Evolutionary conservation across 2,329 filamentous ascomycete species (phyloP), one percentile per base, ranked within the genome.

Genomic region (Fusarium sp.): DNA sequence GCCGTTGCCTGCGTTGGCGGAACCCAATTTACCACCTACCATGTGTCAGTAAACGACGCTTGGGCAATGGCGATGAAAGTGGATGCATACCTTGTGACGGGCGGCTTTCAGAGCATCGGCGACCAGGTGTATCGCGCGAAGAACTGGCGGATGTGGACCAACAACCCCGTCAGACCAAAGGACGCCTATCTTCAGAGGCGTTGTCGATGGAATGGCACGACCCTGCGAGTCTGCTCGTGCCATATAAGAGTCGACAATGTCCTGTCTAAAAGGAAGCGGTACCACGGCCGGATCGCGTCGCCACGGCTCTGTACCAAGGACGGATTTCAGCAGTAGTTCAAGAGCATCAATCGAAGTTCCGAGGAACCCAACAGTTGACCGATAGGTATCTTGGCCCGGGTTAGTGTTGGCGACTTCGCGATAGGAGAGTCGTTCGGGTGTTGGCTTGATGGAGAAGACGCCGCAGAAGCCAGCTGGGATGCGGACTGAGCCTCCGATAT

Each of bases 241-340:
- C 12, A 76, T 69, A 19, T 82, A 78, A 2, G 81, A 71, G 10
- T 79, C 73, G 3, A 74, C 50, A 4, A 80, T 64, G 0, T 83
- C 78, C 24, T 81, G 74, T 3, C 88, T 81, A 83, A 88, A 92
- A 0, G 88, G 89, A 1, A 92, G 78, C 19, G 89, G 86, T 36
- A 86, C 75, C 0, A 88, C 86, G 1, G 87, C 75, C 0, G 89
- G 88, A 71, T 92, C 89, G 61, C 84, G 76, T 2, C 86, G 74
- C 90, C 89, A 92, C 0, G 89, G 89, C 49, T 85, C 68, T 29
- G 81, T 81, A 11, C 77, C 78, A 2, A 92, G 75, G 2, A 91
- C 70, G 0, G 82, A 76, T 65, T 85, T 81, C 2, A 86, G 79
- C 3, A 87, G 69, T 4, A 91, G 73, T 35, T 80, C 81, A 11